phyloP scores from a whole-genome alignment of 352 stramenopile genomes.

The Nothophytophthora sp. region DNA sequence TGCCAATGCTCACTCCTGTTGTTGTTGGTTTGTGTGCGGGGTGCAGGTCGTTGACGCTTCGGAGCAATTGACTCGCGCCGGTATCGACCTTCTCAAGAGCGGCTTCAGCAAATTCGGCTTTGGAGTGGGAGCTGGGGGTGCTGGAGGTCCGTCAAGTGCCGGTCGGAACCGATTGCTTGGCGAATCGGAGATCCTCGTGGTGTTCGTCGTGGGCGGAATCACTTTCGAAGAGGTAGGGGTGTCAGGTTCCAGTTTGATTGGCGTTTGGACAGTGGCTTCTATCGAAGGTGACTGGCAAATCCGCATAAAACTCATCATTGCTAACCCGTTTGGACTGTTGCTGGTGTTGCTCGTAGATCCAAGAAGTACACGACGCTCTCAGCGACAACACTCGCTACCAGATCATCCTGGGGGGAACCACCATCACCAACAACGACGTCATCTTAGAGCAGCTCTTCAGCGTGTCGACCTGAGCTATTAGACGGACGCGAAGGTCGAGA shows the following conservation, averaged over 20 bases:
- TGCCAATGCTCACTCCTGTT: not conserved
- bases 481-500: too few relatives aligned
- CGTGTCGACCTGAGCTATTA: too few relatives aligned
- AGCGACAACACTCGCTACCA: slow-evolving; percentile 49
- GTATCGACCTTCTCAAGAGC: slow-evolving; percentile 82
- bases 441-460: slow-evolving; percentile 62
- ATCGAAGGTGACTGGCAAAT: too few relatives aligned
- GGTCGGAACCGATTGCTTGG: slow-evolving; percentile 31
- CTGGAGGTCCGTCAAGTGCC: slow-evolving; percentile 11
- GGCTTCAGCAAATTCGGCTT: slow-evolving; percentile 84
- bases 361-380: slow-evolving; percentile 64
- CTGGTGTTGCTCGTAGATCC: slow-evolving; percentile 53
- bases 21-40: too few relatives aligned
- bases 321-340: too few relatives aligned
- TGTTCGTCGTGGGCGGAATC: slow-evolving; percentile 81
- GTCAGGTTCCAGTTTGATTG: not conserved
- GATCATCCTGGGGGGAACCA: slow-evolving; percentile 74
- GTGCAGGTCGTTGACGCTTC: slow-evolving; percentile 82
- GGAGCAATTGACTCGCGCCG: slow-evolving; percentile 71
- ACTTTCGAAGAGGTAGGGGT: slow-evolving; percentile 74
- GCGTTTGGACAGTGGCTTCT: too few relatives aligned
- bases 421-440: slow-evolving; percentile 68
- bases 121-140: slow-evolving; percentile 24
- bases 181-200: slow-evolving; percentile 45
- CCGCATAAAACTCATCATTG: too few relatives aligned